Base-by-base conservation (phyloP, 73 alveolate species). In the Diophrys appendiculata region DNA sequence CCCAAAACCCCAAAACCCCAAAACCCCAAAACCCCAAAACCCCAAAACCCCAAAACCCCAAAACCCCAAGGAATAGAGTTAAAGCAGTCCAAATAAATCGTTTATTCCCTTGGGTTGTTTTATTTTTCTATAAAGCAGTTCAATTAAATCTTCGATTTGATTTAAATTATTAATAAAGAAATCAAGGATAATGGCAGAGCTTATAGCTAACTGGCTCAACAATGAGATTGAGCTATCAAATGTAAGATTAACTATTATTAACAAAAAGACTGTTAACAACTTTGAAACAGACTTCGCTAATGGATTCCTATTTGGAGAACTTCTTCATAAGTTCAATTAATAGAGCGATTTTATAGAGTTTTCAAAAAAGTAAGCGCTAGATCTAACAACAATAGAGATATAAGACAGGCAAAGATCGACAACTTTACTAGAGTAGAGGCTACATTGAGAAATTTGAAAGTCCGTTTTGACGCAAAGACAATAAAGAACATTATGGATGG, bases 281-380 rank as follows among this genome's bases (percentile, higher is more conserved):
- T 94, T 97, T 84, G 99, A 97, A 87, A 83, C 95, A 69, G 99
- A 96, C 86, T 96, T 96, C 81, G 86, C 97, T 13, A 97, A 97
- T 73, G 99, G 99, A 29, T 97, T 93, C 90, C 90, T 95, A 29
- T 90, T 97, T 56, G 99, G 99, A 18, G 99, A 95, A 72, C 94
- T 97, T 11, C 95, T 97, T 68, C 92, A 94, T 72, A 95, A 95
- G 86, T 97, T 93, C 84, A 97, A 95, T 69, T 93, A 97, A 82
- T 80, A 92, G 83, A 88, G 96, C 65, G 92, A 97, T 76, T 92
- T 97, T 77, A 81, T 85, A 3, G 93, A 87, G 35, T 97, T 97
- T 78, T 72, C 92, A 64, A 94, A 97, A 76, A 89, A 88, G 98
- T 92, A 94, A 65, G 52, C 0, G 27, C 29, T 0, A 29, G 75